A percentile compares a stretch with the other conserved stretches of the same genome.
Conservation (phyloP, 176 grass and related monocot species). For the Carex pumila region DNA sequence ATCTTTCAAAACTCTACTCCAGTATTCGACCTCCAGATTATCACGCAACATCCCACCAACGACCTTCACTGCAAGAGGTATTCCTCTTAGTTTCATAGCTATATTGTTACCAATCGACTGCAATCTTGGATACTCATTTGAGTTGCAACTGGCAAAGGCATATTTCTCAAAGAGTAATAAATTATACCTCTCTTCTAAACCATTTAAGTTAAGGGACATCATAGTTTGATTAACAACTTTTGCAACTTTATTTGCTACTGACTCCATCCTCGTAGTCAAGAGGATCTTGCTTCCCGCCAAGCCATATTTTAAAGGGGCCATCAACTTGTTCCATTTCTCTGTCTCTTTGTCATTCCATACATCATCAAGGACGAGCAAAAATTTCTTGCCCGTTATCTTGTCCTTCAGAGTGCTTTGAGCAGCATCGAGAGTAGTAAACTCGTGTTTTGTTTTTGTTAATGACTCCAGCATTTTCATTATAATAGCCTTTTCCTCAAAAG, state of each 20-base stretch:
- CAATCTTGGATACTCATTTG: not conserved
- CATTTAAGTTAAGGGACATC: not conserved
- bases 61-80: constrained; percentile 21
- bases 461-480: constrained; percentile 13
- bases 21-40: not conserved
- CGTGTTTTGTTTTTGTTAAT: not conserved
- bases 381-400: not conserved
- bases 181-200: constrained; percentile 9
- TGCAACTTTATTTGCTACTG: constrained; percentile 10
- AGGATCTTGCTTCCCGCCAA: constrained; percentile 18
- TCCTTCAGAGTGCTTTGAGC: constrained; percentile 7
- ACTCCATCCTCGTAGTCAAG: constrained; percentile 15
- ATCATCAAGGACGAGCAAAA: constrained; percentile 33
- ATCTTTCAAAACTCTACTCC: not conserved
- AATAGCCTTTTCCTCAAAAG: constrained; percentile 3
- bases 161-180: constrained; percentile 20
- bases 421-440: not conserved
- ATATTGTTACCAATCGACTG: constrained; percentile 1
- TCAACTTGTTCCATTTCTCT: not conserved
- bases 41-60: constrained; percentile 6
- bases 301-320: constrained; percentile 5
- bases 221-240: not conserved
- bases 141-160: constrained; percentile 6
- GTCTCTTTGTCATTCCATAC: constrained; percentile 19
- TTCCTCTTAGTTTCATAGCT: constrained; percentile 8